Evolutionary conservation across 2,329 filamentous ascomycete species (phyloP).

Genomic region (Xylariaceae sp.): DNA sequence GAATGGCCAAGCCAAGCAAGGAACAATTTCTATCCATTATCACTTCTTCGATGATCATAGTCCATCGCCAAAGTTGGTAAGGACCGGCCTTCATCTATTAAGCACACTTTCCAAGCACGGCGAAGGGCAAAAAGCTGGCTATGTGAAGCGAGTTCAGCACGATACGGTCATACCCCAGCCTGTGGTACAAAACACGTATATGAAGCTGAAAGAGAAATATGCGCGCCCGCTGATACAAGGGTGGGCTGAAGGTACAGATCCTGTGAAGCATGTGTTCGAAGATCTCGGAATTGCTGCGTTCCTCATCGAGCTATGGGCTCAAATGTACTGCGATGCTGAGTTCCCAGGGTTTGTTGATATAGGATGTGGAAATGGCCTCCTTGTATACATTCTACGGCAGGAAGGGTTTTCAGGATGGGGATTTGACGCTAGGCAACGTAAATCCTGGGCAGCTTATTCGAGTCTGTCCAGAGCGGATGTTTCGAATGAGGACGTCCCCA

Average conservation of each 20-base stretch:
- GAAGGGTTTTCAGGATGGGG: slow-evolving; percentile 87
- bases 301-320: slow-evolving; percentile 82
- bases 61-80: slow-evolving; percentile 46
- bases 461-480: slow-evolving; percentile 8
- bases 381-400: slow-evolving; percentile 74
- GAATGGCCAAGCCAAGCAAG: slow-evolving; percentile 36
- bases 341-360: slow-evolving; percentile 96
- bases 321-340: slow-evolving; percentile 61
- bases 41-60: slow-evolving; percentile 41
- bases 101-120: slow-evolving; percentile 70
- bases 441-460: slow-evolving; percentile 74
- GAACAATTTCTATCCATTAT: slow-evolving; percentile 58
- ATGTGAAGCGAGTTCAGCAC: slow-evolving; percentile 79
- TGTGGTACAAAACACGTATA: slow-evolving; percentile 77
- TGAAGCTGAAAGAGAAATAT: slow-evolving; percentile 73
- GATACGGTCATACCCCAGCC: slow-evolving; percentile 76
- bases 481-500: slow-evolving; percentile 17
- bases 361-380: slow-evolving; percentile 88
- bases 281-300: slow-evolving; percentile 89
- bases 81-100: slow-evolving; percentile 67
- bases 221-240: slow-evolving; percentile 63
- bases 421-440: slow-evolving; percentile 82
- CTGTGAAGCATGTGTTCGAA: slow-evolving; percentile 90
- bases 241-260: slow-evolving; percentile 87
- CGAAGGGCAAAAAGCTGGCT: slow-evolving; percentile 58